Base-by-base conservation (phyloP, 1,139 yeast genomes). In the Oligophagozyma castellii region DNA sequence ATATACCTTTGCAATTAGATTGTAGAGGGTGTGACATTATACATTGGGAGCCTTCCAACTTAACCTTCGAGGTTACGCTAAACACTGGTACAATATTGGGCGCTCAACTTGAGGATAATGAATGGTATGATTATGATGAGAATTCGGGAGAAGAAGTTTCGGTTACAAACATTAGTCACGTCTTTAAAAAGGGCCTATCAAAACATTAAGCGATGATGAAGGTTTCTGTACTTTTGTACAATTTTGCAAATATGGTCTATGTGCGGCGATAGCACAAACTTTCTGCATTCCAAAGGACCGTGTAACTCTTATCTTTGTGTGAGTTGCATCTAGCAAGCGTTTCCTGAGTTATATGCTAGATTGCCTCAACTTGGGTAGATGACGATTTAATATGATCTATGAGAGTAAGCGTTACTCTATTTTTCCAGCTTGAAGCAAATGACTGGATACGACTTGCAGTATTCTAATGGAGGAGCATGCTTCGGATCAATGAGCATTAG, bases 71-170 rank as follows among this genome's bases (percentile, higher is more conserved):
- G 3, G 51, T 38, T 5, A 42, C 42, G 24, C 29, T 49, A 22
- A 28, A 29, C 4, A 39, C 51, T n/a, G 51, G 53, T 3, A 44
- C 39, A 10, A 21, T 24, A 19, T 48, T 40, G 89, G 44, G 46
- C 27, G 45, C 93, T 1, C 59, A 58, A 29, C 80, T 83, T 49
- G 57, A 58, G 28, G 80, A 86, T 35, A 68, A 65, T 24, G 95
- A 83, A 23, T 86, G 95, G 93, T 89, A 75, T 51, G 98, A 89
- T 46, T 92, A 86, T 50, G 96, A 89, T 49, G 96, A 89, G 35
- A 70, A 74, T 45, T 75, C 80, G 4, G 70, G 73, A 7, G 70
- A 62, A 16, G 95, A 89, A 52, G 95, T 84, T 14, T 73, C 92
- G 23, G 67, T 89, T 11, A 71, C 79, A 2, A 89, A 81, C 5